Conservation (phyloP, 2,329 filamentous ascomycete species). For the Xylariaceae sp. region DNA sequence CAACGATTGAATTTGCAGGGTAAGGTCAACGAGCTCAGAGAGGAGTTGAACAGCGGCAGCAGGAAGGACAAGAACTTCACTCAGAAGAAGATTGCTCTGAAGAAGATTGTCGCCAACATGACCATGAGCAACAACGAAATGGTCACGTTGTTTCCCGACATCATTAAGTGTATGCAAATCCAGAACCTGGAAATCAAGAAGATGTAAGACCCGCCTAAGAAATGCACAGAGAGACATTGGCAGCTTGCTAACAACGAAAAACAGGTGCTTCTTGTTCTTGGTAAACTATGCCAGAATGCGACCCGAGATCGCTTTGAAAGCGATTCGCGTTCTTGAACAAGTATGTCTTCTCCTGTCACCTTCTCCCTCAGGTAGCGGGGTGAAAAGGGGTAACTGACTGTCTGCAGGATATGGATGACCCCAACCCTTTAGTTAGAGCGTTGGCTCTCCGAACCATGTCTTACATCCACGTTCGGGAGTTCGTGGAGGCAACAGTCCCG, state of each 20-base stretch:
- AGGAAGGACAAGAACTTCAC: constrained; percentile 98
- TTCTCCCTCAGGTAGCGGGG: not conserved
- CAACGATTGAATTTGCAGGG: constrained; percentile 68
- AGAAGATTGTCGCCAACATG: constrained; percentile 99
- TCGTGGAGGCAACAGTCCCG: constrained; percentile 83
- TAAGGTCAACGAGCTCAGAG: constrained; percentile 95
- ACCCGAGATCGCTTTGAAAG: constrained; percentile 88
- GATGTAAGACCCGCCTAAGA: constrained; percentile 59
- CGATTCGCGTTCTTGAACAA: constrained; percentile 78
- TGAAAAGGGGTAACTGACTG: constrained; percentile 16
- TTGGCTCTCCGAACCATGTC: constrained; percentile 92
- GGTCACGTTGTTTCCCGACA: constrained; percentile 92
- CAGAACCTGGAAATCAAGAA: constrained; percentile 98
- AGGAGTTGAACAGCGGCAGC: constrained; percentile 85
- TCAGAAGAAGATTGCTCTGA: constrained; percentile 93
- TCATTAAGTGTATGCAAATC: constrained; percentile 93
- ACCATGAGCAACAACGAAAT: constrained; percentile 99
- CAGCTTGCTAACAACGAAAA: constrained; percentile 14
- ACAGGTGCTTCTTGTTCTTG: constrained; percentile 92
- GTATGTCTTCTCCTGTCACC: constrained; percentile 41
- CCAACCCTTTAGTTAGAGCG: constrained; percentile 86
- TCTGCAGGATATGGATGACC: constrained; percentile 80
- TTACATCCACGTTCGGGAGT: constrained; percentile 94
- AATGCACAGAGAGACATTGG: not conserved
- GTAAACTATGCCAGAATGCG: constrained; percentile 96